These are phyloP conservation scores for Lotmaria passim DNA, from an alignment of 208 protist species.

Conservation along the genomic window DNA sequence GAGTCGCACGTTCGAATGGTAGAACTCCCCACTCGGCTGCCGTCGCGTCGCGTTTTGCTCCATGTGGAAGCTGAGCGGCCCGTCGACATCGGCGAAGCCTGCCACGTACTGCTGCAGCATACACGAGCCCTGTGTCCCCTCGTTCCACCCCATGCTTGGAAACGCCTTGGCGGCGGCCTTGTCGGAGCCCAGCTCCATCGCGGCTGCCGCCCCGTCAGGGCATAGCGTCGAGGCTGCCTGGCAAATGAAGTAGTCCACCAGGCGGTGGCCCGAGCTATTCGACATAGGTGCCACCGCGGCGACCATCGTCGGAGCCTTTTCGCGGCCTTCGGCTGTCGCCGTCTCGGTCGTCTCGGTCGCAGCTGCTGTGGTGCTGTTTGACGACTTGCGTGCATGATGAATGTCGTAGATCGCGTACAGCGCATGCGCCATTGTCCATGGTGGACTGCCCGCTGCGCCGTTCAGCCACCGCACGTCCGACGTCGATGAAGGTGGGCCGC, in stretches of 20 bases:
- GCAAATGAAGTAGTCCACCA: conserved; percentile 16
- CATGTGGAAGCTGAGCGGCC: neutral
- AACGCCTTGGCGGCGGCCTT: conserved; percentile 12
- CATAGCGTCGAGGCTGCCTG: neutral
- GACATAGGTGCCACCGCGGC: neutral
- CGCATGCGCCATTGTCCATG: conserved; percentile 31
- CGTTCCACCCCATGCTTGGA: conserved; percentile 33
- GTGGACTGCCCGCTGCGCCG: conserved; percentile 13
- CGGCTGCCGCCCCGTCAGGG: neutral
- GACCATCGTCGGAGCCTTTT: no score
- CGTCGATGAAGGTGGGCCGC: neutral
- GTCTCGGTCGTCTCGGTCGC: no score
- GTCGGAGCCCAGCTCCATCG: neutral
- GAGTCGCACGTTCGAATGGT: conserved; percentile 13
- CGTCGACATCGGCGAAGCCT: conserved; percentile 11
- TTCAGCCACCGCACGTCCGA: conserved; percentile 18
- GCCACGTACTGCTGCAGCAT: neutral
- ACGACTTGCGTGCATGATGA: neutral
- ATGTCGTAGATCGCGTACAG: conserved; percentile 15
- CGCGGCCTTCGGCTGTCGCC: no score
- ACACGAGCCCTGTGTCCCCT: conserved; percentile 14
- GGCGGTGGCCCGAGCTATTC: conserved; percentile 7
- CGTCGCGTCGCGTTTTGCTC: neutral
- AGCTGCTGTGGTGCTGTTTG: no score
- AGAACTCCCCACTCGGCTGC: conserved; percentile 18